A percentile compares a stretch with the other conserved stretches of the same genome.
These are phyloP conservation scores for Yarrowia sp. DNA, from an alignment of 805 yeast genomes.

Conservation along the genomic window DNA sequence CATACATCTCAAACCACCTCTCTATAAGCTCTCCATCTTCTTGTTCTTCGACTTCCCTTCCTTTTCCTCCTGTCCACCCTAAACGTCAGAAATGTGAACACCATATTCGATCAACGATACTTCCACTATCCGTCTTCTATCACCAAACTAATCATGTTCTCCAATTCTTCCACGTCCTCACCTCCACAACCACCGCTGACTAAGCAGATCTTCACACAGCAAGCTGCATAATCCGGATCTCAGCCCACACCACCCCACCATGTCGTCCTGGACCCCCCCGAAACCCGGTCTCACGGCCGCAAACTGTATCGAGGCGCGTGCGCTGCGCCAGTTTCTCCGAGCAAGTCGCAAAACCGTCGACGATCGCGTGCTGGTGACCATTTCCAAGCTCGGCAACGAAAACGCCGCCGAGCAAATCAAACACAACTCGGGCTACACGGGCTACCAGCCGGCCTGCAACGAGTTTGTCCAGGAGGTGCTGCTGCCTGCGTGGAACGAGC, in stretches of 20 bases:
- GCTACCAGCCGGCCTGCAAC: conserved; percentile 11
- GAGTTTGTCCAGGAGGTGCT: conserved; percentile 24
- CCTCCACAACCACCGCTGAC: background rate
- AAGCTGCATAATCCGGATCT: background rate
- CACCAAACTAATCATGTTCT: no score
- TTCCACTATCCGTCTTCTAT: no score
- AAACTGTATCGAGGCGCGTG: conserved; percentile 20
- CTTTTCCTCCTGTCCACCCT: no score
- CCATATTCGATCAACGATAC: no score
- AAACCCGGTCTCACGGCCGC: conserved; percentile 10
- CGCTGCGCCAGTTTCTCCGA: conserved; percentile 20
- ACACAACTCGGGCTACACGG: background rate
- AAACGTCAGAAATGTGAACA: no score
- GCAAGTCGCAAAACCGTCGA: conserved; percentile 20
- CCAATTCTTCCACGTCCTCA: no score
- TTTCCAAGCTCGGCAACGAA: conserved; percentile 21
- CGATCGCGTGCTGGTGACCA: conserved; percentile 8
- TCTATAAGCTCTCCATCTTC: no score
- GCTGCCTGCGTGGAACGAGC: conserved; percentile 20
- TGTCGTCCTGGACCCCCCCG: conserved; percentile 14
- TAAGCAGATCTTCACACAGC: conserved; percentile 6
- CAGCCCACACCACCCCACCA: background rate
- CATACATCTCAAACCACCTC: no score
- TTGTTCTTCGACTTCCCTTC: no score
- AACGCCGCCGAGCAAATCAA: conserved; percentile 7